Base-by-base conservation (phyloP, 345 rosid genomes). In the Eucalyptus shirleyi region DNA sequence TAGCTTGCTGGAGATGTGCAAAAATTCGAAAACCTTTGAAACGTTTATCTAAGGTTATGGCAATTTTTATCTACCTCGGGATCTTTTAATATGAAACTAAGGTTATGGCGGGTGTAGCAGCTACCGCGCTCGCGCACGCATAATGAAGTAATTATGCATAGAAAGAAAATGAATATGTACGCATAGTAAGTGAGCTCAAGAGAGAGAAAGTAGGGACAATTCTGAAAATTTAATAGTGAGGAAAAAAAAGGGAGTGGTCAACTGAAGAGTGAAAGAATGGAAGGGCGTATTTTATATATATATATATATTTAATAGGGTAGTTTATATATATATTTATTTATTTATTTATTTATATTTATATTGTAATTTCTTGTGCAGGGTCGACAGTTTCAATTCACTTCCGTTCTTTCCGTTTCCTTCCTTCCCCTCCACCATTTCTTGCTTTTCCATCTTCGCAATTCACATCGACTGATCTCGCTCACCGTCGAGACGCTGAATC, bases 101-200 rank as follows among this genome's bases (percentile, higher is more conserved):
- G 62, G 30, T 24, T 56, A 56, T 56, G 62, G 15, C 13, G 3
- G n/a, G n/a, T 59, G 15, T 26, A 11, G 67, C 32, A 28, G 32
- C 8, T 55, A 8, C 60, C 2, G 16, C 4, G 32, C 16, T 60
- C 1, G n/a, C 4, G 7, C 14, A 1, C 7, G 1, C 67, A 60
- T 60, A 6, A 28, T 60, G 3, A 60, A 60, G 32, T 60, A 60
- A 60, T 60, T 60, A 60, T 60, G 67, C 67, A 60, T 60, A 12
- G 67, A 60, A 60, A 60, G 32, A 60, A 60, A 60, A 28, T 60
- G n/a, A 51, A 50, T 50, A 50, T 51, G 56, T 12, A 28, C 1
- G 67, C 30, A 60, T 60, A 60, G 15, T 12, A 60, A 4, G n/a
- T 60, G 67, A 60, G 16, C 67, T 1, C 0, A 60, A 28, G 32